These are phyloP conservation scores for Akanthomyces muscarius DNA, from an alignment of 2,329 filamentous ascomycete species.

Conservation along the genomic window DNA sequence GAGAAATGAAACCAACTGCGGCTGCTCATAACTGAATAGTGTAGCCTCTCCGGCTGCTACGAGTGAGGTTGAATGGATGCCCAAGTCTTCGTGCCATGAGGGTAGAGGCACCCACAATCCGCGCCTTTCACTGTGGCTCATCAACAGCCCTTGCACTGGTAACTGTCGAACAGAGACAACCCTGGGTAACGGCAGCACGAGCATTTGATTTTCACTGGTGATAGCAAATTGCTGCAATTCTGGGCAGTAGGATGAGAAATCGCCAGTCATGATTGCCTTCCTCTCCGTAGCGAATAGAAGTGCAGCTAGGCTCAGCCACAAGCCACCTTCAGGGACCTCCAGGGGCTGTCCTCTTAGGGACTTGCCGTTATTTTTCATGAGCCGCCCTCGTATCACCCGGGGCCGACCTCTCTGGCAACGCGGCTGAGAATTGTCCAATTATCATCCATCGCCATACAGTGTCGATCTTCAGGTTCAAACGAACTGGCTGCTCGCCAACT, in stretches of 20 bases:
- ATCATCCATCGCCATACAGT: not conserved
- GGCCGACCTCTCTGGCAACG: not conserved
- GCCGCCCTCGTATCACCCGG: not conserved
- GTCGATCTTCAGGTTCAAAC: not conserved
- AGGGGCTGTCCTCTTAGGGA: not conserved
- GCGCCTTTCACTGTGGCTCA: too few relatives aligned
- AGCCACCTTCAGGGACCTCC: not conserved
- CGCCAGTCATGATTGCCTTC: not conserved
- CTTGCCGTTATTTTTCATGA: not conserved
- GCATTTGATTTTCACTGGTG: too few relatives aligned
- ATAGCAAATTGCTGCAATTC: too few relatives aligned
- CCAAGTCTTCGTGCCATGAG: too few relatives aligned
- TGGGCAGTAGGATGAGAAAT: not conserved
- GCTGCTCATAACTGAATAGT: too few relatives aligned
- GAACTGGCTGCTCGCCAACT: not conserved
- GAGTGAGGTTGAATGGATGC: too few relatives aligned
- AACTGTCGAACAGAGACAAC: too few relatives aligned
- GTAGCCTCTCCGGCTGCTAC: too few relatives aligned
- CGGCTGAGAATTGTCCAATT: not conserved
- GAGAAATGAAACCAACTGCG: too few relatives aligned
- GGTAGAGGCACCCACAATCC: too few relatives aligned
- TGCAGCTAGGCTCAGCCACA: not conserved
- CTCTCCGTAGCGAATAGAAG: not conserved
- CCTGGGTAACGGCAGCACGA: too few relatives aligned
- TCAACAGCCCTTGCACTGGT: too few relatives aligned